Evolutionary conservation across 257 asterid species (phyloP).

Genomic region (Solanum tacnaense): DNA sequence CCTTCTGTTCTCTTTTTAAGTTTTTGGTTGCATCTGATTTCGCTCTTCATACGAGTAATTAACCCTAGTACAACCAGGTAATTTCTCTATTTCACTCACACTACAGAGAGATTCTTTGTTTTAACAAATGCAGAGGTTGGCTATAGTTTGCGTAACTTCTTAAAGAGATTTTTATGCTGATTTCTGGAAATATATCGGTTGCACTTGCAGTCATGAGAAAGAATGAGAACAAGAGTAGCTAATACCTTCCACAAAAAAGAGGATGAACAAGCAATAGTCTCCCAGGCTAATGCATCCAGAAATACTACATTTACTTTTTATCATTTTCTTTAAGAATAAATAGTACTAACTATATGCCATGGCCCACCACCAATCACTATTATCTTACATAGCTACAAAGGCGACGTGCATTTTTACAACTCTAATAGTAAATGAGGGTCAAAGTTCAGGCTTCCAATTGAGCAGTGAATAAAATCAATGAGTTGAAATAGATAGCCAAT

Average conservation of each 20-base stretch:
- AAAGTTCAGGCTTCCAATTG: background rate
- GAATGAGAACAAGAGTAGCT: background rate
- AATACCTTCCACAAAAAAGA: background rate
- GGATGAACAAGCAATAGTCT: background rate
- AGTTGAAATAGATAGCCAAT: background rate
- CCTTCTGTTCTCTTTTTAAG: background rate
- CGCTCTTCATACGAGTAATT: background rate
- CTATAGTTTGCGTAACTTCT: background rate
- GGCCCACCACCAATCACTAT: background rate
- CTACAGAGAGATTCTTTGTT: background rate
- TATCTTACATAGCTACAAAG: background rate
- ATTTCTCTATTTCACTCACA: background rate
- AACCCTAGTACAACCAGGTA: background rate
- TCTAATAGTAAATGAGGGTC: background rate
- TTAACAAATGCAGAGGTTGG: background rate
- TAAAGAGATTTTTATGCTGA: background rate
- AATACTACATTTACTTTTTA: background rate
- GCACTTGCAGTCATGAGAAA: background rate
- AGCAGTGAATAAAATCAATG: background rate
- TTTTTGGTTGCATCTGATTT: background rate
- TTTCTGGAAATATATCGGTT: background rate
- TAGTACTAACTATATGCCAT: background rate
- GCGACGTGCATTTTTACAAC: background rate
- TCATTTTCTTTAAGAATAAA: background rate
- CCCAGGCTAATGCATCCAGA: background rate